These are phyloP conservation scores for Naegleria gruberi DNA, from an alignment of 208 protist species.

Conservation along the genomic window DNA sequence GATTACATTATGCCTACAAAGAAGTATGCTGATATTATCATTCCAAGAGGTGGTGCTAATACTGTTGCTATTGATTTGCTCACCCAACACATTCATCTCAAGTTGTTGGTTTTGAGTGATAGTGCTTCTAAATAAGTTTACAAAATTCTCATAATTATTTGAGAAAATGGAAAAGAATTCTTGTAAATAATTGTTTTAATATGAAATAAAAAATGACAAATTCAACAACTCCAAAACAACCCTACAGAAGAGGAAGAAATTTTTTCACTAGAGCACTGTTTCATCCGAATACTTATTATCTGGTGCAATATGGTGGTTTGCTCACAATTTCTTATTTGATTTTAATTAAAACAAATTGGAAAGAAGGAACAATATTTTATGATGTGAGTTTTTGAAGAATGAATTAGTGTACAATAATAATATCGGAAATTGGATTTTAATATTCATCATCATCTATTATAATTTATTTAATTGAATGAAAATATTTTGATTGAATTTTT, in stretches of 20 bases:
- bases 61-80: constrained; percentile 63
- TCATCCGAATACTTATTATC: background rate
- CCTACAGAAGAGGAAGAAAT: background rate
- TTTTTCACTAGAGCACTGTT: background rate
- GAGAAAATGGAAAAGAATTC: no score
- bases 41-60: constrained; percentile 71
- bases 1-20: constrained; percentile 61
- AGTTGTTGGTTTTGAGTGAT: background rate
- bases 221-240: background rate
- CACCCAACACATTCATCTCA: constrained; percentile 49
- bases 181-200: no score
- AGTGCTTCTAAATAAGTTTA: no score
- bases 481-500: no score
- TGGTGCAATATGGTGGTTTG: background rate
- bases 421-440: no score
- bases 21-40: constrained; percentile 66
- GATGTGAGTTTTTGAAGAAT: background rate
- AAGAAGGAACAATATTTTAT: constrained; percentile 3
- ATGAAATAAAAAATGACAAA: background rate
- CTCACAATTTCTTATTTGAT: background rate
- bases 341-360: background rate
- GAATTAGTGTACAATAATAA: background rate
- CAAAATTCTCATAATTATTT: no score
- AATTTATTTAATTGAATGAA: no score
- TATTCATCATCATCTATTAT: no score